phyloP scores from a whole-genome alignment of 805 yeast species.

The Diddensiella santjacobensis region DNA sequence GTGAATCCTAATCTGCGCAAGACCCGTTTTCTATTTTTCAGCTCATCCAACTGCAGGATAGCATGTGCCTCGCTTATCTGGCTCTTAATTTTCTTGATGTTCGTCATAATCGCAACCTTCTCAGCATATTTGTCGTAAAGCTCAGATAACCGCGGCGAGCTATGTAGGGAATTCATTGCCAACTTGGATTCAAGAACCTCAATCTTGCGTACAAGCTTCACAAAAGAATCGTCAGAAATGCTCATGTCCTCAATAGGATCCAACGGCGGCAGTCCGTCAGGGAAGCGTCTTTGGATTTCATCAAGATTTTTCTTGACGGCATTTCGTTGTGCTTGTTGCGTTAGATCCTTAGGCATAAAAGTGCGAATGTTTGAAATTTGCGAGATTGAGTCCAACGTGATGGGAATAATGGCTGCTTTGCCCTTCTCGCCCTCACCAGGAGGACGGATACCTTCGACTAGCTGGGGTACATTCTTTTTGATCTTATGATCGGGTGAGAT shows the following conservation, averaged over 20 bases:
- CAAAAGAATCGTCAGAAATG: constrained; percentile 75
- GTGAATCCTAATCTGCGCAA: constrained; percentile 88
- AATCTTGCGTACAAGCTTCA: constrained; percentile 65
- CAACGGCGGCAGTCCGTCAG: constrained; percentile 85
- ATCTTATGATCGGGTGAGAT: constrained; percentile 76
- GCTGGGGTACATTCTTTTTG: constrained; percentile 69
- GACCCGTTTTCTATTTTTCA: constrained; percentile 89
- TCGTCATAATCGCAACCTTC: constrained; percentile 58
- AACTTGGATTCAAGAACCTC: constrained; percentile 78
- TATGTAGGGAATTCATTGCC: constrained; percentile 59
- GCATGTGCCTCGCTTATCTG: constrained; percentile 82
- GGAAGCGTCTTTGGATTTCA: constrained; percentile 79
- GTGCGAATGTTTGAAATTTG: constrained; percentile 77
- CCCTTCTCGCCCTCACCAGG: constrained; percentile 64
- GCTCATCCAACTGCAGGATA: constrained; percentile 88
- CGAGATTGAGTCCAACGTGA: constrained; percentile 73
- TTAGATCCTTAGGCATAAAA: constrained; percentile 71
- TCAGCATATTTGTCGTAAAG: constrained; percentile 60
- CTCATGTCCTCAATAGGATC: constrained; percentile 94
- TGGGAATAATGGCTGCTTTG: constrained; percentile 75
- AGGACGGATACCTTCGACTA: constrained; percentile 88
- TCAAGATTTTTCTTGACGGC: constrained; percentile 63
- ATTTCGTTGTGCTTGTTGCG: constrained; percentile 41
- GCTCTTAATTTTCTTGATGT: constrained; percentile 55
- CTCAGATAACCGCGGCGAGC: constrained; percentile 48